Evolutionary conservation across 1,284 basidiomycete genomes (phyloP).

Genomic region (Trametes versicolor): DNA sequence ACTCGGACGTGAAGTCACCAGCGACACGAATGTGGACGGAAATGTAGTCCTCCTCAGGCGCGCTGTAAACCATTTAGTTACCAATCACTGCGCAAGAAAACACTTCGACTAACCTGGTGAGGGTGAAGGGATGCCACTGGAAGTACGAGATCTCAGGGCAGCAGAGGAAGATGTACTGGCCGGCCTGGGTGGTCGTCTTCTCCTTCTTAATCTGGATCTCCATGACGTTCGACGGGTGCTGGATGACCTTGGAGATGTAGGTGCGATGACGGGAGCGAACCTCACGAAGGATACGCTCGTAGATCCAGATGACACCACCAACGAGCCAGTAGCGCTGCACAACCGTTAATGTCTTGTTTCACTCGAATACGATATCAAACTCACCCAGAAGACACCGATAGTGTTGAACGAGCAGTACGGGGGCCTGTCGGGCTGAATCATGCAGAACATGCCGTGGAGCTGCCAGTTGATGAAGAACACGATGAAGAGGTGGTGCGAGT

Average conservation of each 20-base stretch:
- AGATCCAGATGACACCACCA: constrained; percentile 86
- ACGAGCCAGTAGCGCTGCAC: constrained; percentile 87
- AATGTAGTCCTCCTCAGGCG: constrained; percentile 91
- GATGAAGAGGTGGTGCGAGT: constrained; percentile 89
- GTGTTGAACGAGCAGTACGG: constrained; percentile 85
- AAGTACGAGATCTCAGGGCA: constrained; percentile 92
- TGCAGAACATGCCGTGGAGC: constrained; percentile 94
- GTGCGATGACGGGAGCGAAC: constrained; percentile 88
- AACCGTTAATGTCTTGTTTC: constrained; percentile 1
- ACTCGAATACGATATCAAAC: constrained; percentile 6
- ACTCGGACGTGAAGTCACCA: constrained; percentile 87
- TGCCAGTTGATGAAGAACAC: constrained; percentile 93
- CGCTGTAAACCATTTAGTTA: constrained; percentile 52
- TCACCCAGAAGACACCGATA: constrained; percentile 94
- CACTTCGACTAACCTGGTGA: constrained; percentile 66
- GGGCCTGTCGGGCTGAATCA: constrained; percentile 89
- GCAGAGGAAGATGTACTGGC: constrained; percentile 89
- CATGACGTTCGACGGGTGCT: constrained; percentile 90
- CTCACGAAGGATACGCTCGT: constrained; percentile 88
- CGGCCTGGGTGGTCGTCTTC: constrained; percentile 79
- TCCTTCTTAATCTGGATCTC: constrained; percentile 96
- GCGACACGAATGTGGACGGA: constrained; percentile 89
- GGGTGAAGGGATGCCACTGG: constrained; percentile 95
- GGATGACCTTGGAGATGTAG: constrained; percentile 92
- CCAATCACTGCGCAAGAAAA: not conserved